Evolutionary conservation across 306 rosid species (phyloP), one percentile per base, ranked within the genome.

Genomic region (Purshia tridentata): DNA sequence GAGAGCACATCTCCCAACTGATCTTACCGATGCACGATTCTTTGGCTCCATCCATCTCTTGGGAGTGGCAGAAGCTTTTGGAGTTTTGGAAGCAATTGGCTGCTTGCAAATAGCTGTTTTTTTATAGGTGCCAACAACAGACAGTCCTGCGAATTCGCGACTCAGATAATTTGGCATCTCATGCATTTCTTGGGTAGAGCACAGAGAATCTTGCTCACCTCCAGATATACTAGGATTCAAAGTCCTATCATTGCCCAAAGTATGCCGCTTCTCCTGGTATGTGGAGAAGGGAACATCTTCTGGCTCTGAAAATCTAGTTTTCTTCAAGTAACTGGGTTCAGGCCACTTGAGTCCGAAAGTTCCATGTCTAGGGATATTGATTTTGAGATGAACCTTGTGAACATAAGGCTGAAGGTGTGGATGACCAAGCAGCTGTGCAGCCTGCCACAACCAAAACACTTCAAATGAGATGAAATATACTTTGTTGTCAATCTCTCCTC

Each of bases 181-280:
- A 72, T 86, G 87, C 77, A 87, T 90, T 79, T 88, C 96, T 66
- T 80, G 88, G 35, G 89, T 83, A 64, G 91, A 91, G 81, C 94
- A 81, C 56, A 83, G 37, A 61, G 88, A 88, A 80, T 88, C 98
- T 73, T 83, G 88, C 62, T 91, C 93, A 52, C 84, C 88, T 80
- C 91, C 96, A 72, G 97, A 95, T 58, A 91, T 65, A 46, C 89
- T 88, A 20, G 98, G 99, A 80, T 95, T 95, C 76, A 86, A 78
- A 52, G 88, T 83, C 81, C 98, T 84, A 15, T 90, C 90, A 70
- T 90, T 86, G 84, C 80, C 80, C 54, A 84, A 84, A 23, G 93
- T 87, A 83, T 78, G 80, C 56, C 83, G 77, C 82, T 73, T 95
- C 61, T 85, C 79, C 83, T 80, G 78, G 74, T 72, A 79, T 9